phyloP scores from a whole-genome alignment of 2,329 filamentous ascomycete species.

The Pezicula carpinea region DNA sequence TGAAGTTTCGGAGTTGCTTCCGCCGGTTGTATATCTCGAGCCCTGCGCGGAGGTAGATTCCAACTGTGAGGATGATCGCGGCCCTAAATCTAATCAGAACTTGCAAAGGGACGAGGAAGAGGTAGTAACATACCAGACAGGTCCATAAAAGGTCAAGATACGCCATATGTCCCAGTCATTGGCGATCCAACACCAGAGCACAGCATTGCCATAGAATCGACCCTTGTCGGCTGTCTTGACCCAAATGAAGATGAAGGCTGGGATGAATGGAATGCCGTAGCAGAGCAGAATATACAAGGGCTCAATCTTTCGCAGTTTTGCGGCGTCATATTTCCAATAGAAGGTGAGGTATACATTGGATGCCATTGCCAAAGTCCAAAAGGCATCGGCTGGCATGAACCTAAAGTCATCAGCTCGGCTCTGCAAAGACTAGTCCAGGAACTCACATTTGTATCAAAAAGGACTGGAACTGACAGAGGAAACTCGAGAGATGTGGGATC shows the following conservation, averaged over 20 bases:
- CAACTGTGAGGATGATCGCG: constrained; percentile 54
- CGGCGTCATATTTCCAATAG: constrained; percentile 66
- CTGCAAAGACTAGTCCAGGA: neutral
- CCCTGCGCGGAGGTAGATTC: constrained; percentile 64
- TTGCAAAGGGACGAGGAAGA: neutral
- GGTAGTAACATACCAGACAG: constrained; percentile 52
- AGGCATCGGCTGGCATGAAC: constrained; percentile 73
- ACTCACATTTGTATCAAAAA: constrained; percentile 79
- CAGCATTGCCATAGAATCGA: constrained; percentile 68
- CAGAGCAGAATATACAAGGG: constrained; percentile 64
- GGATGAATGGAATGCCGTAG: constrained; percentile 69
- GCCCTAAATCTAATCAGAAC: constrained; percentile 39
- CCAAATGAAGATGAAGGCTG: constrained; percentile 64
- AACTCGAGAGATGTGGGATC: constrained; percentile 30
- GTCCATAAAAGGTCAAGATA: constrained; percentile 70
- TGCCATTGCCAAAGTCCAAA: constrained; percentile 79
- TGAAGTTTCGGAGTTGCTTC: constrained; percentile 52
- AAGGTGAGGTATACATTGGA: constrained; percentile 80
- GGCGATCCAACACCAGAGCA: constrained; percentile 77
- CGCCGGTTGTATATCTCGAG: constrained; percentile 64
- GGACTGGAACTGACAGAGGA: constrained; percentile 63
- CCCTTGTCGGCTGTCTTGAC: constrained; percentile 47
- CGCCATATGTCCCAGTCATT: constrained; percentile 65
- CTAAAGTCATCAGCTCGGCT: constrained; percentile 34
- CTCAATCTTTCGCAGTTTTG: constrained; percentile 62